Conservation (phyloP, 768 basidiomycete species). For the Lactifluus hygrophoroides region DNA sequence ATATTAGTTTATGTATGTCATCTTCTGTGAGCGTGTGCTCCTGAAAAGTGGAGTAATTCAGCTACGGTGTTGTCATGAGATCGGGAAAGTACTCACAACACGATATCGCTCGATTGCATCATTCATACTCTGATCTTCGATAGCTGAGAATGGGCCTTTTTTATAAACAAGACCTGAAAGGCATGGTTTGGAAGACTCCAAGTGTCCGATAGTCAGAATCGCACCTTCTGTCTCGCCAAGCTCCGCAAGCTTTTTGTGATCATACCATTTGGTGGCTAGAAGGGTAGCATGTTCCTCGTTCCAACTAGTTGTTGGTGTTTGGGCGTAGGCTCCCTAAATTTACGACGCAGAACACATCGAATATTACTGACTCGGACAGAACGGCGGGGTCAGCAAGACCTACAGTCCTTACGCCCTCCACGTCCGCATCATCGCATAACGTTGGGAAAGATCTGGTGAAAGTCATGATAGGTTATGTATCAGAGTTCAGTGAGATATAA, state of each 20-base stretch:
- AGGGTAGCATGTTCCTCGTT: neutral
- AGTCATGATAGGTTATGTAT: neutral
- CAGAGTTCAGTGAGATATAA: neutral
- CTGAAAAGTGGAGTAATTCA: neutral
- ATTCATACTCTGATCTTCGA: neutral
- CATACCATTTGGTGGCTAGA: slow-evolving; percentile 4
- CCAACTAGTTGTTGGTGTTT: neutral
- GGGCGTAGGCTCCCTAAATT: neutral
- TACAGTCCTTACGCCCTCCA: neutral
- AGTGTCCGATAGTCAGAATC: neutral
- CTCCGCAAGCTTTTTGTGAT: neutral
- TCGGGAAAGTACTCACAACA: neutral
- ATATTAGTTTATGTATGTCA: neutral
- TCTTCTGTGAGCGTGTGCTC: neutral
- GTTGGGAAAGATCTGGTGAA: neutral
- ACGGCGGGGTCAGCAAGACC: neutral
- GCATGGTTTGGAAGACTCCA: neutral
- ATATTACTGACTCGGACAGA: neutral
- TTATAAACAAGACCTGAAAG: slow-evolving; percentile 6
- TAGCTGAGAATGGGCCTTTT: neutral
- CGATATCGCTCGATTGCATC: slow-evolving; percentile 2
- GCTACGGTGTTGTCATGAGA: neutral
- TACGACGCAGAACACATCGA: neutral
- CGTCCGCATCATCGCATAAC: neutral
- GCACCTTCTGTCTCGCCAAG: slow-evolving; percentile 3